Percentiles rank a stretch among this genome's conserved stretches.
These are phyloP conservation scores for Colletotrichum scovillei DNA, from an alignment of 2,329 filamentous ascomycete species.

Conservation along the genomic window DNA sequence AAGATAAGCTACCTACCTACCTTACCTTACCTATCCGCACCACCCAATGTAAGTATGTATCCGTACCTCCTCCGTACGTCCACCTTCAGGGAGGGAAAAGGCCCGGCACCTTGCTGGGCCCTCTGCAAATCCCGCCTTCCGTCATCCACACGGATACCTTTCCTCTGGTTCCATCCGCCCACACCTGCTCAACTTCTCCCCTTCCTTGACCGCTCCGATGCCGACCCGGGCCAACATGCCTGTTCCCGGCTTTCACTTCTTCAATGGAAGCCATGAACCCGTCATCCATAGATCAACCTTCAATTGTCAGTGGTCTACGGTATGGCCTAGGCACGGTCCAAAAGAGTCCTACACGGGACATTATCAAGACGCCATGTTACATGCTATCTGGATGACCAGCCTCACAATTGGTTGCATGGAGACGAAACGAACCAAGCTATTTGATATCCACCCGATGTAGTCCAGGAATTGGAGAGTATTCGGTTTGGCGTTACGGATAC, in stretches of 20 bases:
- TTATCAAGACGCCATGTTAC: not conserved
- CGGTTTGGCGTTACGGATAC: not conserved
- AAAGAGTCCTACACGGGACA: not conserved
- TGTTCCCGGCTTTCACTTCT: not conserved
- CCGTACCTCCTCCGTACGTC: no score
- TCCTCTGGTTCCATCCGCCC: not conserved
- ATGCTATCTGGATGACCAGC: not conserved
- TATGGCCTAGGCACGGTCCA: not conserved
- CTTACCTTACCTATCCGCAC: no score
- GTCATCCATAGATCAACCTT: not conserved
- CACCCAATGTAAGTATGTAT: no score
- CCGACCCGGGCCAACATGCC: not conserved
- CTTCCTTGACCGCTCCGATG: not conserved
- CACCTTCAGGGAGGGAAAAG: not conserved
- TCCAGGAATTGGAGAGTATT: not conserved
- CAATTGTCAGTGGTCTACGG: no score
- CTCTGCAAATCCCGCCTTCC: conserved; percentile 11
- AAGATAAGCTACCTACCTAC: not conserved
- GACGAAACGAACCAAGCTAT: not conserved
- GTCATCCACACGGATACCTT: conserved; percentile 8
- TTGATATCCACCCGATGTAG: not conserved
- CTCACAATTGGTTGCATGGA: not conserved
- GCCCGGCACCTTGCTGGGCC: conserved; percentile 18
- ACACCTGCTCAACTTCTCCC: not conserved
- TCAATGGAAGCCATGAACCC: not conserved